Evolutionary conservation across 257 asterid species (phyloP), one percentile per base, ranked within the genome.

Genomic region (Solanum boliviense): DNA sequence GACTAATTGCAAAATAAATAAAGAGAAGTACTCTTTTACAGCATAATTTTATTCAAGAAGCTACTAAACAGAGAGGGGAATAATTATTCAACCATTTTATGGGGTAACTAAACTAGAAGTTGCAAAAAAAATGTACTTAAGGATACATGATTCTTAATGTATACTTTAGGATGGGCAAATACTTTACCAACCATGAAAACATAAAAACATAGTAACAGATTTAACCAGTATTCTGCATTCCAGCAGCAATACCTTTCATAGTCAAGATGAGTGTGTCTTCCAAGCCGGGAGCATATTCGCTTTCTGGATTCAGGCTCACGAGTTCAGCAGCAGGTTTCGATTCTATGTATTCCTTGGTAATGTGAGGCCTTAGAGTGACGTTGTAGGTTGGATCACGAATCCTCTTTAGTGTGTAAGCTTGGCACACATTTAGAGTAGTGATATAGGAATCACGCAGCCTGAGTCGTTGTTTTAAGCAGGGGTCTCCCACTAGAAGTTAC

Each of bases 161-260:
- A 18, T 48, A 82, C 29, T 44, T 79, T 44, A 44, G 85, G 67
- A 29, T 27, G 38, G 67, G 85, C 67, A 79, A 79, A 8, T 79
- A 46, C 67, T 46, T 48, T 6, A 48, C 31, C 85, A 48, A 48
- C 25, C 27, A 48, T 11, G 3, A 48, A 48, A 86, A 32, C 25
- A 34, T 7, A 18, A 35, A 76, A 41, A 56, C n/a, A 56, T 27
- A 32, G 9, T 18, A 48, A 74, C 4, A 39, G 39, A 9, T 48
- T 93, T 88, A 93, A 72, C 95, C 95, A 18, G 95, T 93, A 75
- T 93, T 93, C 90, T 92, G 92, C 93, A 93, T 73, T 71, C 95
- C 95, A 60, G 95, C 95, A 35, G 95, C 94, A 70, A 93, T 91
- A 39, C 95, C 95, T 82, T 93, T 93, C 93, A 93, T 93, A 83